phyloP scores from a whole-genome alignment of 179 eudicot species.

The Gypsophila paniculata region DNA sequence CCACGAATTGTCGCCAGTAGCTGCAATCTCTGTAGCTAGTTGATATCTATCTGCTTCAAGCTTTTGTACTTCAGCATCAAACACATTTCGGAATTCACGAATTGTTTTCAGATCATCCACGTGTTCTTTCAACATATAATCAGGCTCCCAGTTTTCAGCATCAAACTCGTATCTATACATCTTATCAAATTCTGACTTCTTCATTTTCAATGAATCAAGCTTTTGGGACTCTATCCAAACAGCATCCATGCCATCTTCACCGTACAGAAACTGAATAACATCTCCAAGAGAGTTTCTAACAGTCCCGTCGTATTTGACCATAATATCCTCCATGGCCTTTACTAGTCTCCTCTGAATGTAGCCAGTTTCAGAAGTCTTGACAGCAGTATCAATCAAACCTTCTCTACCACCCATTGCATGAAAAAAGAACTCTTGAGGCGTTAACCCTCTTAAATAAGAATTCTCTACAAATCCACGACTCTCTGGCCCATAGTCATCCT shows the following conservation, averaged over 20 bases:
- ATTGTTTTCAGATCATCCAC: conserved; percentile 81
- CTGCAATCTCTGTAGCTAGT: conserved; percentile 93
- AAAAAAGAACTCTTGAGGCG: conserved; percentile 98
- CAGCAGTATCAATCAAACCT: conserved; percentile 99
- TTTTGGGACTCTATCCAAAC: conserved; percentile 97
- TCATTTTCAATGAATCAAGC: conserved; percentile 84
- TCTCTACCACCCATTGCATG: conserved; percentile 99
- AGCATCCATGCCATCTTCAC: conserved; percentile 99
- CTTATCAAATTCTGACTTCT: conserved; percentile 56
- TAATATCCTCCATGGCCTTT: conserved; percentile 99
- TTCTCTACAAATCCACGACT: conserved; percentile 99
- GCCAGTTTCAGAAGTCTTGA: conserved; percentile 98
- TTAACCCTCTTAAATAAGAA: conserved; percentile 88
- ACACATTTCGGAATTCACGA: conserved; percentile 84
- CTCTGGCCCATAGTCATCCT: conserved; percentile 99
- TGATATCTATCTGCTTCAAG: conserved; percentile 86
- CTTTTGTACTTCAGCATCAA: conserved; percentile 91
- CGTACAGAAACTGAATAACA: conserved; percentile 95
- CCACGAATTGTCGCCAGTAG: conserved; percentile 90
- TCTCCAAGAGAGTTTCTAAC: conserved; percentile 95
- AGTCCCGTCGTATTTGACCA: conserved; percentile 99
- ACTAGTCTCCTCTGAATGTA: conserved; percentile 94
- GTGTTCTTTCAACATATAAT: conserved; percentile 80
- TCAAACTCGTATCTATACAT: conserved; percentile 70
- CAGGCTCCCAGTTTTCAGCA: conserved; percentile 82